Percentiles rank a stretch among this genome's conserved stretches.
phyloP scores from a whole-genome alignment of 1,284 basidiomycete genomes.

The Ustilago shanxiensis region DNA sequence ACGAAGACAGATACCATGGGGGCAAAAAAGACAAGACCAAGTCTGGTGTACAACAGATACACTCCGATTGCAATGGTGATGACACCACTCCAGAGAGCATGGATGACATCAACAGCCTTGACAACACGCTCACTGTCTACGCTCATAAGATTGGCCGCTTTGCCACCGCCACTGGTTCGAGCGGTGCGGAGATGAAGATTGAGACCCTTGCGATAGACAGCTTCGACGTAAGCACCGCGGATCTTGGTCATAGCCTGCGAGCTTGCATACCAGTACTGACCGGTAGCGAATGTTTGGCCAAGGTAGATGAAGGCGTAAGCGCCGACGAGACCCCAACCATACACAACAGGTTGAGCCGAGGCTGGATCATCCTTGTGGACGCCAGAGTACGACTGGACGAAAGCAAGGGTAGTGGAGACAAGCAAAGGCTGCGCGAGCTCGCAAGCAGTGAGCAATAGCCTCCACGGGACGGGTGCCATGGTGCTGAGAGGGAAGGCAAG shows the following conservation, averaged over 20 bases:
- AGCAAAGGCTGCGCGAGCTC: conserved; percentile 59
- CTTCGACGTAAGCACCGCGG: conserved; percentile 58
- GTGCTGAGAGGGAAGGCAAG: conserved; percentile 47
- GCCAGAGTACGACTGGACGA: conserved; percentile 50
- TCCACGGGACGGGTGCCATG: conserved; percentile 55
- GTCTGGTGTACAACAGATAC: conserved; percentile 55
- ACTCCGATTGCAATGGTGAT: conserved; percentile 56
- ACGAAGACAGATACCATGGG: conserved; percentile 46
- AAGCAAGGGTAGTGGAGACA: conserved; percentile 56
- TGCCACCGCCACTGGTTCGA: conserved; percentile 54
- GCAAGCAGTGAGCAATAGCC: conserved; percentile 42
- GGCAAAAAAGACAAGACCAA: conserved; percentile 59
- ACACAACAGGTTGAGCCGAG: conserved; percentile 43
- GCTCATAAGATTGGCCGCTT: conserved; percentile 63
- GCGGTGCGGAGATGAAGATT: conserved; percentile 55
- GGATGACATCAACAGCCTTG: conserved; percentile 39
- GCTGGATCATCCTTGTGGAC: conserved; percentile 14
- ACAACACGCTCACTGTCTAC: conserved; percentile 66
- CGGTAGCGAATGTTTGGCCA: conserved; percentile 47
- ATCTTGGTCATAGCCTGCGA: conserved; percentile 55
- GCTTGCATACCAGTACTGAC: conserved; percentile 51
- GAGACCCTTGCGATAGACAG: conserved; percentile 63
- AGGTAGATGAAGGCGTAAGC: conserved; percentile 62
- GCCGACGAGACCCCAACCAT: conserved; percentile 64
- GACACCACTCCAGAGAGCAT: conserved; percentile 56